phyloP scores from a whole-genome alignment of 2,329 filamentous ascomycete genomes.

The Colletotrichum sp. region DNA sequence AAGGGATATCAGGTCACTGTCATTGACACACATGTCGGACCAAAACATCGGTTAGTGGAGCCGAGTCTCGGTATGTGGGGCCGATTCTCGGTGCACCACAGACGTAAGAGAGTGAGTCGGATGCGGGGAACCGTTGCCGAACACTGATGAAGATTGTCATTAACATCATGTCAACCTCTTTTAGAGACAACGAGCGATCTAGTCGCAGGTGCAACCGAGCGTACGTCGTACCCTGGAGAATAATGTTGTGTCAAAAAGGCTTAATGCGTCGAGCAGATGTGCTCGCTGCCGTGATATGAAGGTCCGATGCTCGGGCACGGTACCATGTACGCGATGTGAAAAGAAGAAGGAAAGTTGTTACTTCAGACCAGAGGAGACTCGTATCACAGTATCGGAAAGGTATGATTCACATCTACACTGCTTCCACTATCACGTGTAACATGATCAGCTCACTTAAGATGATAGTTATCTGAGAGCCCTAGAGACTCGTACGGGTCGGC shows the following conservation, averaged over 20 bases:
- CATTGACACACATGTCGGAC: not conserved
- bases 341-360: not conserved
- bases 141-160: not conserved
- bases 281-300: conserved; percentile 4
- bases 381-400: conserved; percentile 1
- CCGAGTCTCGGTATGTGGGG: not conserved
- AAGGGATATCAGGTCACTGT: not conserved
- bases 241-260: not conserved
- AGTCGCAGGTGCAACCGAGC: not conserved
- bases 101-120: not conserved
- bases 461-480: not conserved
- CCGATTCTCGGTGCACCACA: not conserved
- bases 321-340: not conserved
- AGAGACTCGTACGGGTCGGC: not conserved
- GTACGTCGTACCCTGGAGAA: not conserved
- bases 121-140: not conserved
- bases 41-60: not conserved
- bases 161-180: not conserved
- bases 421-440: not conserved
- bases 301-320: not conserved
- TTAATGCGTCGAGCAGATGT: not conserved
- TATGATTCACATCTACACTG: not conserved
- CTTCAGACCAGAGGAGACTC: not conserved
- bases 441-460: not conserved
- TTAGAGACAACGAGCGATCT: not conserved